Percentiles rank a stretch among this genome's conserved stretches.
Evolutionary conservation across 1,284 basidiomycete species (phyloP).

Genomic region (Rhodotorula sp.): DNA sequence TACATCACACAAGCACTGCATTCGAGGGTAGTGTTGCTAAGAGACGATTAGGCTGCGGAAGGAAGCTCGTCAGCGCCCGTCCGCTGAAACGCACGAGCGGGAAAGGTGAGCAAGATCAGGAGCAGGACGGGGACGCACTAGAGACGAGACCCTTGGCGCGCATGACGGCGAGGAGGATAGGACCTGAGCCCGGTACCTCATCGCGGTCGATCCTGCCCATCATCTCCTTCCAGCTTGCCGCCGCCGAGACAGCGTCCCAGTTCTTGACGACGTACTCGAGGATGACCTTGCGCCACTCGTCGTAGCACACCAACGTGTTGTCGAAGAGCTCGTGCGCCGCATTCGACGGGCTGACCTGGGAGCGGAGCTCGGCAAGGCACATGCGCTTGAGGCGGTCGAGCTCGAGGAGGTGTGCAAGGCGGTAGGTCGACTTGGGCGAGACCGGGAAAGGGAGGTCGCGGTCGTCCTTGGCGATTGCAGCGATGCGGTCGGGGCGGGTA

Average conservation of each 20-base stretch:
- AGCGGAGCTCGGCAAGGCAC: neutral
- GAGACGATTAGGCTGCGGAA: too few species aligned
- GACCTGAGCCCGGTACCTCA: neutral
- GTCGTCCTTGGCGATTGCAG: neutral
- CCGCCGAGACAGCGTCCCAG: neutral
- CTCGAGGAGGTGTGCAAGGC: conserved; percentile 12
- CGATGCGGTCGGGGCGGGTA: neutral
- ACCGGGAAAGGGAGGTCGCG: neutral
- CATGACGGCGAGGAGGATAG: neutral
- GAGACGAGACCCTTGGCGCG: too few species aligned
- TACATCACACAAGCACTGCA: too few species aligned
- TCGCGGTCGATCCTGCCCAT: neutral
- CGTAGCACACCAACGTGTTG: neutral
- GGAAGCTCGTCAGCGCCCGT: too few species aligned
- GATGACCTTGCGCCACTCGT: conserved; percentile 1
- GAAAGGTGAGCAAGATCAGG: too few species aligned
- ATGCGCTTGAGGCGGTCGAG: neutral
- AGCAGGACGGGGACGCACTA: too few species aligned
- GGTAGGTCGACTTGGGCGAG: conserved; percentile 10
- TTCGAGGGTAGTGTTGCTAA: too few species aligned
- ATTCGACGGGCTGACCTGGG: neutral
- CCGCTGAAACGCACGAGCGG: too few species aligned
- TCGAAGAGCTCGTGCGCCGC: conserved; percentile 5
- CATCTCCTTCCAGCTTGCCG: neutral
- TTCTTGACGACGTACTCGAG: conserved; percentile 5